phyloP scores from a whole-genome alignment of 768 basidiomycete species.

The Hygrocybe coccinea region DNA sequence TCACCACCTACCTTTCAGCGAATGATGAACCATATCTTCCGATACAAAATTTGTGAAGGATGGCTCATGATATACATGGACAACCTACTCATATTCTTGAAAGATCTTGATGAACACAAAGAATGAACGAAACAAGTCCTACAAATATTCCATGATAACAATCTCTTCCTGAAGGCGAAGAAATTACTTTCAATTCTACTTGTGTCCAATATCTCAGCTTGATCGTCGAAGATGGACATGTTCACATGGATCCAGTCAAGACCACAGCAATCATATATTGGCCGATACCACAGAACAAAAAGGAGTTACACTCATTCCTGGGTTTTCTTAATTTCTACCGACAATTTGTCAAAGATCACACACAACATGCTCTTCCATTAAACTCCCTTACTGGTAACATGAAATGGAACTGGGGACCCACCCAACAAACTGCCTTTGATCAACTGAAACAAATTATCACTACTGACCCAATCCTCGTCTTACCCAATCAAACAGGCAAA shows the following conservation, averaged over 20 bases:
- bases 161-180: conserved; percentile 34
- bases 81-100: conserved; percentile 36
- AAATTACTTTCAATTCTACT: conserved; percentile 29
- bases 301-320: conserved; percentile 30
- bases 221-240: background rate
- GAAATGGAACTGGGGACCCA: conserved; percentile 14
- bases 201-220: conserved; percentile 28
- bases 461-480: background rate
- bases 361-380: conserved; percentile 21
- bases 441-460: conserved; percentile 20
- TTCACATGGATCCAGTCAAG: conserved; percentile 33
- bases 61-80: conserved; percentile 39
- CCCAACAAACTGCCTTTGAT: conserved; percentile 20
- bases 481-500: no score
- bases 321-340: conserved; percentile 39
- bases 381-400: conserved; percentile 24
- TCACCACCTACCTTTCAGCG: conserved; percentile 19
- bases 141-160: conserved; percentile 20
- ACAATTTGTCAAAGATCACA: conserved; percentile 30
- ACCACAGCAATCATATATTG: conserved; percentile 26
- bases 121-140: conserved; percentile 22
- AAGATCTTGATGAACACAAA: conserved; percentile 13
- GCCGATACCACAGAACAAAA: conserved; percentile 22
- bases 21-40: conserved; percentile 15
- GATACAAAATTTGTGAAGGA: conserved; percentile 21